Conservation (phyloP, 768 basidiomycete species). For the Pulveroboletus sp. region DNA sequence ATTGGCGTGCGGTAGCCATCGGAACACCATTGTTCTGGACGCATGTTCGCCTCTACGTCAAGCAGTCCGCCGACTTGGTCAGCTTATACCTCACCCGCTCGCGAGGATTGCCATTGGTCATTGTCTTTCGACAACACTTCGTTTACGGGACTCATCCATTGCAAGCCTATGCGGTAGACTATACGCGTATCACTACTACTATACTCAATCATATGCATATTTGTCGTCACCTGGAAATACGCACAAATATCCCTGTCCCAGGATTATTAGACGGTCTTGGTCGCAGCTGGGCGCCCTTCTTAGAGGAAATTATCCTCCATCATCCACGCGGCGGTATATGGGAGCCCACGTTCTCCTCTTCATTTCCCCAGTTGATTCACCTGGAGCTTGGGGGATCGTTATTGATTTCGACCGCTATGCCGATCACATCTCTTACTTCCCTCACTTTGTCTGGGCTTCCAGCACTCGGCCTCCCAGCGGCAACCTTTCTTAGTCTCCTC, state of each 20-base stretch:
- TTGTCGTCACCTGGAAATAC: slow-evolving; percentile 25
- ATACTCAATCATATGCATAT: slow-evolving; percentile 26
- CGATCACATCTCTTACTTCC: slow-evolving; percentile 15
- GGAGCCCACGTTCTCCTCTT: slow-evolving; percentile 12
- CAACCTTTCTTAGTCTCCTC: slow-evolving; percentile 20
- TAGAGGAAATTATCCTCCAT: slow-evolving; percentile 24
- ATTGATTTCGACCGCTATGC: slow-evolving; percentile 16
- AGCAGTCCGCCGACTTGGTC: slow-evolving; percentile 25
- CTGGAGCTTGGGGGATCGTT: slow-evolving; percentile 21
- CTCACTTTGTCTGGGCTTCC: slow-evolving; percentile 25
- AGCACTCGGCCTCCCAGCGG: slow-evolving; percentile 17
- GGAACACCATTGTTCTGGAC: slow-evolving; percentile 40
- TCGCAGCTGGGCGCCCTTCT: slow-evolving; percentile 20
- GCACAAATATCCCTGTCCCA: slow-evolving; percentile 20
- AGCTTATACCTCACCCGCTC: slow-evolving; percentile 26
- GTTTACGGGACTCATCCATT: slow-evolving; percentile 17
- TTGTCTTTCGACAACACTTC: slow-evolving; percentile 22
- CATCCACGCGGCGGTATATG: slow-evolving; percentile 13
- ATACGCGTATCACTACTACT: slow-evolving; percentile 17
- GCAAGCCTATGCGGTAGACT: slow-evolving; percentile 19
- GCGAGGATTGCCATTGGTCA: slow-evolving; percentile 19
- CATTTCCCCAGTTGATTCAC: slow-evolving; percentile 19
- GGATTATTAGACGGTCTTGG: slow-evolving; percentile 22
- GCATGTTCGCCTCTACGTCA: slow-evolving; percentile 20
- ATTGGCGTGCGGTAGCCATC: slow-evolving; percentile 39